Base-by-base conservation (phyloP, 352 stramenopile species). In the Pythium scleroteichum region DNA sequence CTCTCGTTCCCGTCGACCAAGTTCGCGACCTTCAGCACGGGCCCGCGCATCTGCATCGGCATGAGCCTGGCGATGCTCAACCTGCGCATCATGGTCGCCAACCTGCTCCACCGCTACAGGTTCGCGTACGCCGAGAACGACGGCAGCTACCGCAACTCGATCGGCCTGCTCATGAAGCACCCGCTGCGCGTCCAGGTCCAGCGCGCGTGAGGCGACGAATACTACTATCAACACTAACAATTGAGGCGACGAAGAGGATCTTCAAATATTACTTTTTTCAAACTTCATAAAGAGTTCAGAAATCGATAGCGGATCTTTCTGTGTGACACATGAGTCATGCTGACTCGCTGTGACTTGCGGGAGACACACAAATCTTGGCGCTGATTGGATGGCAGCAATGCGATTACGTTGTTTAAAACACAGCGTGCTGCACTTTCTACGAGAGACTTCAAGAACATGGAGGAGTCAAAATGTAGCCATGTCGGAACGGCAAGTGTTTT, bases 31-130 rank as follows among this genome's bases (percentile, higher is more conserved):
- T 50, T 50, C 44, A 50, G 44, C 44, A 50, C 44, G 14, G 44
- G 44, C 44, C 44, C 44, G 44, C 44, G 44, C 44, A 50, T 14
- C 14, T 50, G 44, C 44, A 50, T 50, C 44, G 44, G 44, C 44
- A 29, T 32, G 44, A 26, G 22, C 16, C 22, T 50, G 14, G 44
- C 44, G 23, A 26, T 50, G 44, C 3, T 50, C 9, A 22, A 27
- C 1, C 23, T 50, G 3, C 4, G 44, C 44, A 22, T 50, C 20
- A 22, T 26, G 20, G 26, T 22, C 14, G 44, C 44, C 14, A 50
- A 50, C 2, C 19, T 50, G 19, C 13, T 50, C 14, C 19, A 50
- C 19, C 13, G 19, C 40, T 47, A 24, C 40, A 23, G 14, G 17
- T 47, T 47, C 40, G 40, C 7, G 7, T 24, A 47, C 40, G 17